A percentile compares a stretch with the other conserved stretches of the same genome.
phyloP scores from a whole-genome alignment of 1,139 yeast genomes.

The Candida tropicalis region DNA sequence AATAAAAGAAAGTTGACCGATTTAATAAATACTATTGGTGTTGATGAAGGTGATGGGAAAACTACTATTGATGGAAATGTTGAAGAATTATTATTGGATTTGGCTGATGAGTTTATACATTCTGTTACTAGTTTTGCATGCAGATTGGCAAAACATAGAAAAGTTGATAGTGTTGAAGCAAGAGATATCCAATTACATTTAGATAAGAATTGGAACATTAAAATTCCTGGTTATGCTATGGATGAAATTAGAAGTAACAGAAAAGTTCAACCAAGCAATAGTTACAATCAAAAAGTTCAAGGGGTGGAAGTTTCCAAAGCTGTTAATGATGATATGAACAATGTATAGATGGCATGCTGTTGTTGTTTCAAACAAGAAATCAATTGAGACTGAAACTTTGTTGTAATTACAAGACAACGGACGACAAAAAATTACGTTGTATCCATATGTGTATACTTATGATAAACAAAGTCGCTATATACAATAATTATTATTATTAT shows the following conservation, averaged over 20 bases:
- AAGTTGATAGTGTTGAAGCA: constrained; percentile 82
- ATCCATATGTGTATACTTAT: too few species aligned
- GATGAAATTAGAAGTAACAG: constrained; percentile 89
- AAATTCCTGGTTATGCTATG: constrained; percentile 92
- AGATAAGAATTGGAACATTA: constrained; percentile 94
- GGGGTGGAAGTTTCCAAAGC: constrained; percentile 32
- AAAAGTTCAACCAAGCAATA: constrained; percentile 74
- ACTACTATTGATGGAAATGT: constrained; percentile 94
- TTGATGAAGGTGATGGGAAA: constrained; percentile 87
- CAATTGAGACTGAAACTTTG: too few species aligned
- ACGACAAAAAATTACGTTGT: too few species aligned
- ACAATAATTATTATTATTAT: background rate
- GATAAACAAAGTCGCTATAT: too few species aligned
- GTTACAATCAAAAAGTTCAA: constrained; percentile 67
- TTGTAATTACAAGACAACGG: too few species aligned
- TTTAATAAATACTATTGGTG: constrained; percentile 78
- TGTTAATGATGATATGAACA: constrained; percentile 24
- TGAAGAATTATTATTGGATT: constrained; percentile 83
- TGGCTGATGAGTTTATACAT: constrained; percentile 94
- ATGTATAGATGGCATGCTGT: too few species aligned
- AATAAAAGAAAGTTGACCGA: constrained; percentile 89
- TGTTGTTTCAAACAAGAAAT: too few species aligned
- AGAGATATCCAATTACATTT: constrained; percentile 89
- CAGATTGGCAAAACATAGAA: constrained; percentile 93
- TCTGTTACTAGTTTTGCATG: constrained; percentile 94